Evolutionary conservation across 129 eudicot species (phyloP).

Genomic region (Oenanthe sinensis): DNA sequence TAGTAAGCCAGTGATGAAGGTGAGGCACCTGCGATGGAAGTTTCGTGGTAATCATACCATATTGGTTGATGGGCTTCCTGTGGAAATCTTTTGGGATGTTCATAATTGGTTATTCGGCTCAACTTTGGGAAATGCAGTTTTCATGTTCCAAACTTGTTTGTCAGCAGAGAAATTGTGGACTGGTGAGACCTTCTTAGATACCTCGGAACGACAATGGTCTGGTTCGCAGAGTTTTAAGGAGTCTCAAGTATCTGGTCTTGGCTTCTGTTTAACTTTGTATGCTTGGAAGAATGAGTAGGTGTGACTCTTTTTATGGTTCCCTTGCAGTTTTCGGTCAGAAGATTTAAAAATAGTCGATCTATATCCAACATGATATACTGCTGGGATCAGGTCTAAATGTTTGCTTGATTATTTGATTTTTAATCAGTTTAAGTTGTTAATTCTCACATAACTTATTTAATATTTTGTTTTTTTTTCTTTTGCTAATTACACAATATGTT

Average conservation of each 20-base stretch:
- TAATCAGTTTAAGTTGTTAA: neutral
- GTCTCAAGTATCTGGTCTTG: slow-evolving; percentile 30
- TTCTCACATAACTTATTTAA: neutral
- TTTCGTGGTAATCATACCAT: slow-evolving; percentile 64
- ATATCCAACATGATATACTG: slow-evolving; percentile 7
- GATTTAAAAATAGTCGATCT: slow-evolving; percentile 1
- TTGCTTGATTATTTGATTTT: neutral
- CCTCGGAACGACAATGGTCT: slow-evolving; percentile 26
- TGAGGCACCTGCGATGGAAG: slow-evolving; percentile 64
- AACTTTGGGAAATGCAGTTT: slow-evolving; percentile 44
- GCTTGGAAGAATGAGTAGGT: slow-evolving; percentile 72
- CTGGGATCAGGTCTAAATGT: neutral
- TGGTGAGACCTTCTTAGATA: slow-evolving; percentile 24
- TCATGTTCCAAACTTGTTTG: slow-evolving; percentile 60
- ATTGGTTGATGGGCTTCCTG: slow-evolving; percentile 57
- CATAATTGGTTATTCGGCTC: slow-evolving; percentile 71
- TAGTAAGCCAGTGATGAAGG: slow-evolving; percentile 56
- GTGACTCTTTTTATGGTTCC: neutral
- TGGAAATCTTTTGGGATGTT: slow-evolving; percentile 80
- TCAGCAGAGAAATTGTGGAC: slow-evolving; percentile 50
- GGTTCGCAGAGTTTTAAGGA: slow-evolving; percentile 33
- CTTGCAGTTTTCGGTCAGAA: slow-evolving; percentile 6
- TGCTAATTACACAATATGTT: neutral
- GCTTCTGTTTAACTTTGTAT: slow-evolving; percentile 55
- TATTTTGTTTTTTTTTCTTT: neutral